phyloP scores from a whole-genome alignment of 768 basidiomycete genomes.

The Russula ochroleuca region DNA sequence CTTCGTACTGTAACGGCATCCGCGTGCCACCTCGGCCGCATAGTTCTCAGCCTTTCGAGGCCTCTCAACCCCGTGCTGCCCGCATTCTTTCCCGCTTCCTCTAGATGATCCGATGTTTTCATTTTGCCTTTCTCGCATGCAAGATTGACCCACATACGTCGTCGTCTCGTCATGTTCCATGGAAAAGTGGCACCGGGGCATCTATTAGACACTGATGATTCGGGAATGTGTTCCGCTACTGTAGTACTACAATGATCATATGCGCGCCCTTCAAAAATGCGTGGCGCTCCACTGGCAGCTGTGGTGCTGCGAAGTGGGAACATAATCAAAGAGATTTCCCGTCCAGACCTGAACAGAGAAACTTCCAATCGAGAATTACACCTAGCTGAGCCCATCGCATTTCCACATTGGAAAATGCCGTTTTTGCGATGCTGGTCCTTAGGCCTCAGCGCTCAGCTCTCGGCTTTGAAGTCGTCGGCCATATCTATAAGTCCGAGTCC shows the following conservation, averaged over 20 bases:
- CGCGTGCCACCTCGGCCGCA: too few relatives aligned
- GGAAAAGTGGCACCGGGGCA: background rate
- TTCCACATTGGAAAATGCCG: constrained; percentile 17
- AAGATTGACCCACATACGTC: background rate
- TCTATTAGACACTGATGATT: constrained; percentile 1
- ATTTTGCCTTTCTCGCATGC: background rate
- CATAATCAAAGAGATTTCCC: background rate
- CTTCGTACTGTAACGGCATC: background rate
- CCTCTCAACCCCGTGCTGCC: background rate
- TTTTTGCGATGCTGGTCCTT: background rate
- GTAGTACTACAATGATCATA: too few relatives aligned
- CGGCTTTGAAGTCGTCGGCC: background rate
- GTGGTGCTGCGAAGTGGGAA: background rate
- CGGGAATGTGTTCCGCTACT: background rate
- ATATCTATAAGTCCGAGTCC: too few relatives aligned
- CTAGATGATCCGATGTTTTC: background rate
- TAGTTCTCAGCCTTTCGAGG: too few relatives aligned
- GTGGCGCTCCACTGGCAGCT: background rate
- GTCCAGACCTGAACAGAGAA: background rate
- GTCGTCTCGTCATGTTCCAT: background rate
- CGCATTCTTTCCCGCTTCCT: too few relatives aligned
- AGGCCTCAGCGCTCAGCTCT: background rate
- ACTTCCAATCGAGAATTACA: background rate
- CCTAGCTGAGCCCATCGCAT: constrained; percentile 1
- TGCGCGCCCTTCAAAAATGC: background rate